Conservation (phyloP, 2,329 filamentous ascomycete species). For the Talaromyces sp. region DNA sequence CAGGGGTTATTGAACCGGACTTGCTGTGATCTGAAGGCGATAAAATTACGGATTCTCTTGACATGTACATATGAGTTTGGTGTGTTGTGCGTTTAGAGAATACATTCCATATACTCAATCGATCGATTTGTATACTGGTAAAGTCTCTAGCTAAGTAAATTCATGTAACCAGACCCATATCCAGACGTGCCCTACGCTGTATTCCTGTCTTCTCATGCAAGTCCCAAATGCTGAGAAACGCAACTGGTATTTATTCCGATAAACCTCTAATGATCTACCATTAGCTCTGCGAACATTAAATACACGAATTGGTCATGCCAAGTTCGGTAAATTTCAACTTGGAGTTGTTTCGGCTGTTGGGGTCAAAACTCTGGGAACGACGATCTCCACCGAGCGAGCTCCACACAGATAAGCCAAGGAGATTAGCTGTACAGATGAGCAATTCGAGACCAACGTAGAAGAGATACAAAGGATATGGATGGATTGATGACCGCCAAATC, state of each 20-base stretch:
- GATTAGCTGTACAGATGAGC: neutral
- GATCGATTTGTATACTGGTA: constrained; percentile 1
- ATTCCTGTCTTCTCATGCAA: too few species aligned
- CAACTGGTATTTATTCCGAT: too few species aligned
- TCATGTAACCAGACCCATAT: neutral
- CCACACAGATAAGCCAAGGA: constrained; percentile 1
- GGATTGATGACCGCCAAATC: neutral
- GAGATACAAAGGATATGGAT: constrained; percentile 4
- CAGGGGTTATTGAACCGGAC: constrained; percentile 9
- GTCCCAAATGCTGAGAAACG: too few species aligned
- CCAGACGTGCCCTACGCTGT: neutral
- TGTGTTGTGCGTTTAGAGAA: neutral
- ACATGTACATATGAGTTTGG: constrained; percentile 3
- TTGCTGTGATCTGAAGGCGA: constrained; percentile 6
- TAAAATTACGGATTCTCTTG: neutral
- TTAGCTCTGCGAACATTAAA: neutral
- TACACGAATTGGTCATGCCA: neutral
- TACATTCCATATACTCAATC: neutral
- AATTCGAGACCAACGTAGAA: constrained; percentile 1
- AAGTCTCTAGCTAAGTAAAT: neutral
- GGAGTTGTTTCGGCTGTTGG: neutral
- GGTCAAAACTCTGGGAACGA: constrained; percentile 3
- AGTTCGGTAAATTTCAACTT: neutral
- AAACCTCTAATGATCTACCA: too few species aligned
- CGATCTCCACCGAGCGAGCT: neutral